Percentiles rank a stretch among this genome's conserved stretches.
phyloP scores from a whole-genome alignment of 2,329 filamentous ascomycete genomes.

The Venturiaceae sp. region DNA sequence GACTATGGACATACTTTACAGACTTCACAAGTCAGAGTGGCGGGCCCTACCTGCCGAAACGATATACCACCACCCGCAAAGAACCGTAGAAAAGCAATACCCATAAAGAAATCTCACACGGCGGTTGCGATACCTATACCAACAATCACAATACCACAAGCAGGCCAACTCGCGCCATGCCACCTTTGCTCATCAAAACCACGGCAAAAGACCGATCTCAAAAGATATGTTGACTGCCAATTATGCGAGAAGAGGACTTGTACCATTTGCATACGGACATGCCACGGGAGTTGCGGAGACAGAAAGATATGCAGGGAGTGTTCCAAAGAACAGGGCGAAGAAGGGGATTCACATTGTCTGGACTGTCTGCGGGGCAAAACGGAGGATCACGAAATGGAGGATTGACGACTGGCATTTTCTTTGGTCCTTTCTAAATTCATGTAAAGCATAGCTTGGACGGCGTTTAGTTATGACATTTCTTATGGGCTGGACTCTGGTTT shows the following conservation, averaged over 20 bases:
- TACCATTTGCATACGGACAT: conserved; percentile 59
- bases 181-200: conserved; percentile 60
- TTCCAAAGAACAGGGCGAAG: conserved; percentile 2
- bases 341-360: neutral
- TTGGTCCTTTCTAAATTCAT: neutral
- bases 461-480: neutral
- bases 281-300: conserved; percentile 38
- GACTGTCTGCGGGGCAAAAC: neutral
- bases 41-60: no score
- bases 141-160: conserved; percentile 3
- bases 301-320: conserved; percentile 21
- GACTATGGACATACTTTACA: neutral
- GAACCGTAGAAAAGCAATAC: neutral
- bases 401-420: neutral
- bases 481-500: neutral
- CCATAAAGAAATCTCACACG: neutral
- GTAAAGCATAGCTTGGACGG: neutral
- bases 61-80: neutral
- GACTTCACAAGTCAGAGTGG: neutral
- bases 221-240: conserved; percentile 55
- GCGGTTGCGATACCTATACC: neutral
- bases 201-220: conserved; percentile 54
- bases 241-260: conserved; percentile 54
- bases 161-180: conserved; percentile 41
- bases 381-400: conserved; percentile 4